Evolutionary conservation across 108 stramenopile genomes (phyloP).

Genomic region (Phaeodactylum tricornutum): DNA sequence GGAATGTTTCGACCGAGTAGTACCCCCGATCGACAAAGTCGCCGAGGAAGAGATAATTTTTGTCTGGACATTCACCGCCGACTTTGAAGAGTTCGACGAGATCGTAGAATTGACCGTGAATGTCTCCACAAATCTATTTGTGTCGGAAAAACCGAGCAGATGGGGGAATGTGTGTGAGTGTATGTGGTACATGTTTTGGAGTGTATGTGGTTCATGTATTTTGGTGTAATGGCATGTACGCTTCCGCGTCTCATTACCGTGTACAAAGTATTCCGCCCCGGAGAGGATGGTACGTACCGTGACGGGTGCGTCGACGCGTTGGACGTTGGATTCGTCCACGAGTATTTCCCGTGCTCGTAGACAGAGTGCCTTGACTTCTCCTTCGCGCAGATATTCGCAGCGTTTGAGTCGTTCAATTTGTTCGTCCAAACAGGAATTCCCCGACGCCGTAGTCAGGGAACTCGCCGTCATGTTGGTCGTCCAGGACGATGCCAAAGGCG

Average conservation of each 20-base stretch:
- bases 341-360: slow-evolving; percentile 94
- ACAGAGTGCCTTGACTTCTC: slow-evolving; percentile 97
- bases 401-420: slow-evolving; percentile 91
- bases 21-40: slow-evolving; percentile 99
- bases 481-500: slow-evolving; percentile 5
- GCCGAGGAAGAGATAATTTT: slow-evolving; percentile 97
- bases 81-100: slow-evolving; percentile 97
- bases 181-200: slow-evolving; percentile 1
- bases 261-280: no score
- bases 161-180: neutral
- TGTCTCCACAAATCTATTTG: slow-evolving; percentile 97
- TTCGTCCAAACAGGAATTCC: slow-evolving; percentile 67
- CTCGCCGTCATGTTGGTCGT: slow-evolving; percentile 54
- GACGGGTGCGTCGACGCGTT: slow-evolving; percentile 97
- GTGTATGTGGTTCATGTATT: neutral
- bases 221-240: neutral
- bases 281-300: slow-evolving; percentile 60
- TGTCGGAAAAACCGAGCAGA: slow-evolving; percentile 7
- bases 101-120: slow-evolving; percentile 99
- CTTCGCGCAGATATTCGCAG: slow-evolving; percentile 97
- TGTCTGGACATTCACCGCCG: slow-evolving; percentile 96
- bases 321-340: slow-evolving; percentile 98
- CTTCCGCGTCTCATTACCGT: neutral
- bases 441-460: slow-evolving; percentile 34
- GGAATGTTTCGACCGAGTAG: slow-evolving; percentile 97